Base-by-base conservation (phyloP, 306 rosid genomes). In the Trichosanthes truncata region DNA sequence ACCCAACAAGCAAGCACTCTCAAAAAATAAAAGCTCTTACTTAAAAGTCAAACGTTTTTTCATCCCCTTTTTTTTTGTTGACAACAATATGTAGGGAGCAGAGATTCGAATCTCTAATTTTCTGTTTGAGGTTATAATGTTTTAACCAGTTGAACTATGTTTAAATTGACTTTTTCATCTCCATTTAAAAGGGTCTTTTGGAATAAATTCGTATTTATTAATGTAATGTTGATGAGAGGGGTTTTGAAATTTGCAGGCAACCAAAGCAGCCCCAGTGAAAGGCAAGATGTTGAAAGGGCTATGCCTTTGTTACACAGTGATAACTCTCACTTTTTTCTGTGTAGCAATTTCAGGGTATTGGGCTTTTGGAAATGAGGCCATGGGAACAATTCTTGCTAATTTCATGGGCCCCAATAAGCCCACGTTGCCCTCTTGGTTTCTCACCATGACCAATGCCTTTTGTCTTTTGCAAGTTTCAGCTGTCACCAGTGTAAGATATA, bases 201-300 rank as follows among this genome's bases (percentile, higher is more conserved):
- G 4, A 46, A 46, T 46, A 13, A 46, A 46, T 46, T 46, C 33
- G 17, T 46, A 12, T 11, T 46, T 46, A 46, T 46, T 45, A 2
- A 45, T 45, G 51, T 12, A 6, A 43, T 2, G 52, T 4, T 46
- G 17, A 46, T 46, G 18, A 45, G 15, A 45, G 18, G 12, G 51
- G 52, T 15, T 45, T 45, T 46, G 3, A 46, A 49, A 18, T 72
- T 20, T 86, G 80, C 87, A 91, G 97, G 98, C 97, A 86, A 93
- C 98, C 0, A 35, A 89, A 69, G 96, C 92, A 46, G 78, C 96
- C 49, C 96, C 98, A 6, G 89, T 93, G 72, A 84, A 88, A 67
- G 93, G 97, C 0, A 90, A 93, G 85, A 93, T 93, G 97, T 79
- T 89, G 25, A 93, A 93, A 87, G 98, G 96, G 74, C 83, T 90